Evolutionary conservation across 169 alveolate genomes (phyloP), one percentile per base, ranked within the genome.

Genomic region (Cryptosporidium sp.): DNA sequence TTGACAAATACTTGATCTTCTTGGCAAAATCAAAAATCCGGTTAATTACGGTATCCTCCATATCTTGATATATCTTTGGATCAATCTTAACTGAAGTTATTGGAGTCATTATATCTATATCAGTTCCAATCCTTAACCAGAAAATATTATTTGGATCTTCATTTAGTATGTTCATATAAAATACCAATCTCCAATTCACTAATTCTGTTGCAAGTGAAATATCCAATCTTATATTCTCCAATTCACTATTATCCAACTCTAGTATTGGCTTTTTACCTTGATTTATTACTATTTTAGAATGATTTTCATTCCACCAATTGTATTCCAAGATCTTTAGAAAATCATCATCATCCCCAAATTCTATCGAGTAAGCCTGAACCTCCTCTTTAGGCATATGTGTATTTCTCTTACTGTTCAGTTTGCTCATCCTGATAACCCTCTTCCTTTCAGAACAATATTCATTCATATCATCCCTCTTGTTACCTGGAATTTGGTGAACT

Each of bases 111-210:
- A 80, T 61, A 65, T 80, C 89, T 8, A 80, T 61, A n/a, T 41
- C 6, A 2, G 45, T 33, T 1, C 89, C 89, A 23, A 80, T 67
- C 29, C 75, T 80, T 37, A 80, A 50, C 89, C 89, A 80, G 70
- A 80, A 80, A 58, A 70, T 62, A 14, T 80, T 26, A 29, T 65
- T 59, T 9, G 80, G 21, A 39, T 62, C 59, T 18, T 80, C 51
- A 29, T 80, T 80, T 41, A 62, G 55, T 3, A 80, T 59, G 31
- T 80, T 80, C 75, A 80, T 65, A 8, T 80, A 80, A 65, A 62
- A 80, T 23, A 80, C 89, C 33, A 80, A n/a, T 62, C 89, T 80
- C 89, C 89, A 80, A 23, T 80, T 80, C 18, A 80, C 75, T 65
- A 80, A 33, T 45, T 80, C 75, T 8, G 89, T 80, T 65, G 75